A percentile compares a stretch with the other conserved stretches of the same genome.
Conservation (phyloP, 352 stramenopile genomes). For the Phytophthora brassicae region DNA sequence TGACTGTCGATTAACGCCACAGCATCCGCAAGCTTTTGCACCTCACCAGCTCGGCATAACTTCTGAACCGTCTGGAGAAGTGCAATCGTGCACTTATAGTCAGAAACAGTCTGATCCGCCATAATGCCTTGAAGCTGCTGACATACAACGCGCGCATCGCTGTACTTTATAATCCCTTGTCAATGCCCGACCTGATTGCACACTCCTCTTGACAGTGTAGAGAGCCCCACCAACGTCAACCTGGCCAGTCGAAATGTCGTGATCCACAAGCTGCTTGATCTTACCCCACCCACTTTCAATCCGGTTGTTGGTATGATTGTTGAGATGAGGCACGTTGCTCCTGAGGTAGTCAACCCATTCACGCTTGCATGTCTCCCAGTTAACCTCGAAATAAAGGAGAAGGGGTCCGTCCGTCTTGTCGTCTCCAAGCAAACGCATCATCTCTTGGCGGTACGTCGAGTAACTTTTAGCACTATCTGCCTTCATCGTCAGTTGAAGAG, state of each 20-base stretch:
- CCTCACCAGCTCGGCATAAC: constrained; percentile 1
- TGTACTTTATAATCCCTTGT: constrained; percentile 3
- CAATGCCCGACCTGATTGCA: not conserved
- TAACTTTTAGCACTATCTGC: not conserved
- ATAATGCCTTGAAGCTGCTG: constrained; percentile 11
- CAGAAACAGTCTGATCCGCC: not conserved
- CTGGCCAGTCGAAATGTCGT: constrained; percentile 9
- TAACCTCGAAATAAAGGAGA: constrained; percentile 9
- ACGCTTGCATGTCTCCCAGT: constrained; percentile 8
- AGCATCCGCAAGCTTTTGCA: constrained; percentile 7
- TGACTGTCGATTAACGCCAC: not conserved
- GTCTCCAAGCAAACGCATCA: not conserved
- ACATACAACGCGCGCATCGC: not conserved
- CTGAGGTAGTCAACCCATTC: too few relatives aligned
- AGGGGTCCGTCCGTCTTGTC: constrained; percentile 9
- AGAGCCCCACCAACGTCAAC: not conserved
- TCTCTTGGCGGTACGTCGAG: not conserved
- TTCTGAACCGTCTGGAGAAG: constrained; percentile 1
- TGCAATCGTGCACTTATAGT: not conserved
- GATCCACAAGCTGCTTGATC: too few relatives aligned
- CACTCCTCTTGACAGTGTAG: not conserved
- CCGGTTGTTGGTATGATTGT: constrained; percentile 10
- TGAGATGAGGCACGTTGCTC: constrained; percentile 5
- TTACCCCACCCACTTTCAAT: constrained; percentile 11
- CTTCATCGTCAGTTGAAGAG: constrained; percentile 18